Base-by-base conservation (phyloP, 306 rosid genomes). In the Castanospermum australe region DNA sequence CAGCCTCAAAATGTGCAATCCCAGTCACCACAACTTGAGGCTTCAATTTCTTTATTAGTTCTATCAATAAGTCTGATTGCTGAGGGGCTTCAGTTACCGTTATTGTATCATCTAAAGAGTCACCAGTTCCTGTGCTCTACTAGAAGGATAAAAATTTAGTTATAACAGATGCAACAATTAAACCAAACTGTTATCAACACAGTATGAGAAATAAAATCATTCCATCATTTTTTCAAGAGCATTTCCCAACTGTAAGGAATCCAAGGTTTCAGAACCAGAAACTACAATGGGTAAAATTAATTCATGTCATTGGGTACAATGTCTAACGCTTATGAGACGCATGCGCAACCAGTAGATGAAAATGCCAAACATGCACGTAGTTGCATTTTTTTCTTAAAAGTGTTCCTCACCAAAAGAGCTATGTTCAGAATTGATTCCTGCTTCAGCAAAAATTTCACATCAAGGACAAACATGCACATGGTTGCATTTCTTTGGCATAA, bases 1-100 rank as follows among this genome's bases (percentile, higher is more conserved):
- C 94, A 64, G 96, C 90, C 84, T 95, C 99, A 84, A 90, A 95
- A 73, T 91, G 86, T 47, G 98, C 94, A 84, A 93, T 86, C 79
- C 99, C 99, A 54, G 99, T 90, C 38, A 95, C 96, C 85, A 95
- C 99, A 81, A 95, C 96, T 85, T 95, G 91, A 30, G 99, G 99
- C 85, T 93, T 95, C 87, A 95, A 82, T 84, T 88, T 91, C 86
- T 85, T 91, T 71, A 95, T 90, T 74, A 95, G 91, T 84, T 95
- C 99, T 83, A 95, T 87, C 96, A 92, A 85, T 42, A 95, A 79
- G 80, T 95, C 99, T 52, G 99, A 95, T 73, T 95, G 99, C 65
- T 92, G 88, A 41, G 99, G 99, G 54, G 99, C 99, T 84, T 95
- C 97, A 82, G 93, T 95, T 65, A 95, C 93, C 2, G 84, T 90